Evolutionary conservation across 2,329 filamentous ascomycete genomes (phyloP), one percentile per base, ranked within the genome.

Genomic region (Colletotrichum sp.): DNA sequence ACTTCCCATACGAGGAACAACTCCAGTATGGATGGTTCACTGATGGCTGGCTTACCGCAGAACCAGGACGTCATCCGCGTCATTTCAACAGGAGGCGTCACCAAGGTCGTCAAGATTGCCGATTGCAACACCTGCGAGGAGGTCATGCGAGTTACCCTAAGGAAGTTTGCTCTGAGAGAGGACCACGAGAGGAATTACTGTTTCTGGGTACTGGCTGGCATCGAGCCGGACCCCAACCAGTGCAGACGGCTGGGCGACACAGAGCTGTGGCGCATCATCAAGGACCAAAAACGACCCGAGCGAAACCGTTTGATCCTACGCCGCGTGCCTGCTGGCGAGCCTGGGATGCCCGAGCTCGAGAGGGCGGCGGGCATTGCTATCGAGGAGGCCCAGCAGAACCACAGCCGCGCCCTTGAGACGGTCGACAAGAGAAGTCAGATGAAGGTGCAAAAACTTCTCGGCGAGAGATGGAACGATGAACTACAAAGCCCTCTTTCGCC

Each of bases 111-210:
- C 81, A 97, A 97, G 84, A 96, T 99, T 79, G 94, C 95, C 78
- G 95, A 95, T 78, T 98, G 96, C 89, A 96, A 93, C 82, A 97
- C 94, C 7, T 95, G 95, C 76, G 97, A 98, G 81, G 96, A 99
- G 79, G 95, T 99, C 69, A 96, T 98, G 88, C 91, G 96, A 62
- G 94, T 95, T 76, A 98, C 97, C 0, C 87, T 99, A 60, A 92
- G 94, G 79, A 99, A 99, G 84, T 95, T 98, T 78, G 93, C 93
- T 55, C 90, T 98, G 34, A 95, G 96, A 26, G 96, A 98, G 82
- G 95, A 96, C 78, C 96, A 98, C 81, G 95, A 97, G 83, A 92
- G 96, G 81, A 98, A 98, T 82, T 99, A 98, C 86, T 98, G 96
- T 87, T 99, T 99, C 87, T 99, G 97, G 89, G 94, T 98, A 1